Evolutionary conservation across 2,329 filamentous ascomycete species (phyloP), one percentile per base, ranked within the genome.

Genomic region (Diaporthe destruens): DNA sequence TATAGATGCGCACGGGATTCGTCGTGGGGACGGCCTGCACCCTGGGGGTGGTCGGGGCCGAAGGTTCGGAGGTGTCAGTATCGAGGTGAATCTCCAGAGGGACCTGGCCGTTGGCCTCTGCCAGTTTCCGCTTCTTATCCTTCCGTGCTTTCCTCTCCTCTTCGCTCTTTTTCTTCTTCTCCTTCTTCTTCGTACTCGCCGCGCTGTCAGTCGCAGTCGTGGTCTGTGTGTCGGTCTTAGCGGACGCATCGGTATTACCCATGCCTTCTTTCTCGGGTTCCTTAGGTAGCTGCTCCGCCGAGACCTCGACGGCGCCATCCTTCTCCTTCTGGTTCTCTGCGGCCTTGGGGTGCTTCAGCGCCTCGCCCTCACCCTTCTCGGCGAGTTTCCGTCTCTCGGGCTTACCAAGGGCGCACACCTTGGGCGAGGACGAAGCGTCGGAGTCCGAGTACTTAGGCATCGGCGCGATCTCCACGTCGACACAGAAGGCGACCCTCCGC

Each of bases 381-480:
- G 87, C 86, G 20, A 89, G 83, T 77, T 89, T 92, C 72, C 89
- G 90, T 79, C 91, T 93, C 29, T 89, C 85, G 74, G 86, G 88
- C 78, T 88, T 87, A 55, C 84, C 84, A 66, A 82, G 80, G 72
- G 88, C 88, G 55, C 84, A 83, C n/a, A 81, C 78, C 70, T 83
- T 85, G 63, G 79, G 80, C 72, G 75, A 61, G 54, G 80, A 83
- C 12, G 87, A 81, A 11, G 61, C 42, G 8, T 88, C 87, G 20
- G 86, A 86, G 3, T 96, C 93, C 18, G 85, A 83, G 77, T 97
- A 96, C 77, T 90, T 91, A 32, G 95, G 94, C 79, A 94, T 91
- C 0, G 95, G 94, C 3, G 96, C 96, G 79, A 99, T 97, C 81
- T 99, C 96, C 6, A 99, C 95, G 79, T 99, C 96, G 3, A 99